phyloP scores from a whole-genome alignment of 1,284 basidiomycete genomes.

The Sanghuangporus weigelae region DNA sequence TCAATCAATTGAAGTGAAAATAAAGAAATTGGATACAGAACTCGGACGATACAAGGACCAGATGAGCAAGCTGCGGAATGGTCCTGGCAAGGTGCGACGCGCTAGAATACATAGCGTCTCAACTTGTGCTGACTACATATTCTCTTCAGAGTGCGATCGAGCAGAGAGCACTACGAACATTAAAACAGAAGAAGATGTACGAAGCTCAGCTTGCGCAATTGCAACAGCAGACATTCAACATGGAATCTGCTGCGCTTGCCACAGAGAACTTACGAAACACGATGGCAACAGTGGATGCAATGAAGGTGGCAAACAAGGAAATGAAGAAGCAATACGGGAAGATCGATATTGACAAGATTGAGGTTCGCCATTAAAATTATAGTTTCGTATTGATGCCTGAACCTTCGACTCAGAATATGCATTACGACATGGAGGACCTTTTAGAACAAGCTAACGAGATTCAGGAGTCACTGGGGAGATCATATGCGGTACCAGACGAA shows the following conservation, averaged over 20 bases:
- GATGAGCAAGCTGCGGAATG: constrained; percentile 90
- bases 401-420: constrained; percentile 60
- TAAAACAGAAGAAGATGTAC: constrained; percentile 97
- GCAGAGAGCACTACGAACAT: constrained; percentile 88
- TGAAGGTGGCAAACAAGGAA: constrained; percentile 97
- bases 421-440: constrained; percentile 98
- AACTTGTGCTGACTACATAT: not conserved
- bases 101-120: not conserved
- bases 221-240: constrained; percentile 96
- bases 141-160: constrained; percentile 77
- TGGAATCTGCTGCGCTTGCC: constrained; percentile 94
- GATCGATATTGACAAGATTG: constrained; percentile 97
- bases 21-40: constrained; percentile 95
- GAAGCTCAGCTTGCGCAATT: constrained; percentile 90
- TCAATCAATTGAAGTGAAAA: constrained; percentile 92
- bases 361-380: constrained; percentile 47
- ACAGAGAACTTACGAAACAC: constrained; percentile 98
- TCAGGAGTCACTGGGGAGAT: constrained; percentile 89
- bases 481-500: constrained; percentile 96
- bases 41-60: constrained; percentile 92
- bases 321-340: constrained; percentile 97
- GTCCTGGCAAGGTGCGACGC: constrained; percentile 86
- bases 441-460: constrained; percentile 98
- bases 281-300: constrained; percentile 99
- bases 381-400: not conserved